Base-by-base conservation (phyloP, 2,329 filamentous ascomycete species). In the Emmonsia crescens region DNA sequence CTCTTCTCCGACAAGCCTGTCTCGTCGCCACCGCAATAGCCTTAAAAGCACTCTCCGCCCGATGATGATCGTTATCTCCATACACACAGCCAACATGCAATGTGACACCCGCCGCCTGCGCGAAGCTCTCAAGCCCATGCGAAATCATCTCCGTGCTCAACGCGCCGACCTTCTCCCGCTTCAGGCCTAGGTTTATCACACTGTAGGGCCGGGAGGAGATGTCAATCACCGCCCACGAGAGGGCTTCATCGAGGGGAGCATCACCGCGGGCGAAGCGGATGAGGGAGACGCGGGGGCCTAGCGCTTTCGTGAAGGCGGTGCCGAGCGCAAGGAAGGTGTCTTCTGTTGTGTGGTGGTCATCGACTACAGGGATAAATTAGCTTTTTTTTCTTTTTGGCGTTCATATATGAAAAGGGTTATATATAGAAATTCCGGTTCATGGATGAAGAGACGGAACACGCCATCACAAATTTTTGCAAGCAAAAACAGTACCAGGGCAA, bases 301-400 rank as follows among this genome's bases (percentile, higher is more conserved):
- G 84, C 19, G 92, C 90, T 57, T 82, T 76, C 70, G 89, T 88
- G 78, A 97, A 96, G 62, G 91, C 91, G 68, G 82, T 81, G 57
- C 94, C 94, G 27, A 99, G 85, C 16, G 93, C 91, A 67, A 99
- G 88, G 78, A 90, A 96, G 63, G 90, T 88, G 74, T 99, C 94
- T 80, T 99, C 94, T 66, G 92, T 89, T 9, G 93, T 96, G 83
- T 99, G 94, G 79, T 99, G 94, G 82, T 97, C 94, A 78, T 99
- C 94, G 75, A 99, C 91, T 93, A 36, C 42, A 36, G 29, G 8
- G 19, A n/a, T 55, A 6, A 49, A 33, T 36, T n/a, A 61, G 38
- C 33, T 24, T 14, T 48, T 24, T 12, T 12, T 21, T 24, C 27
- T 27, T 2, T 27, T 2, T 24, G 24, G 24, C 27, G 21, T 12